These are phyloP conservation scores for Diutina scorzettiae DNA, from an alignment of 1,139 yeast species.

Conservation along the genomic window DNA sequence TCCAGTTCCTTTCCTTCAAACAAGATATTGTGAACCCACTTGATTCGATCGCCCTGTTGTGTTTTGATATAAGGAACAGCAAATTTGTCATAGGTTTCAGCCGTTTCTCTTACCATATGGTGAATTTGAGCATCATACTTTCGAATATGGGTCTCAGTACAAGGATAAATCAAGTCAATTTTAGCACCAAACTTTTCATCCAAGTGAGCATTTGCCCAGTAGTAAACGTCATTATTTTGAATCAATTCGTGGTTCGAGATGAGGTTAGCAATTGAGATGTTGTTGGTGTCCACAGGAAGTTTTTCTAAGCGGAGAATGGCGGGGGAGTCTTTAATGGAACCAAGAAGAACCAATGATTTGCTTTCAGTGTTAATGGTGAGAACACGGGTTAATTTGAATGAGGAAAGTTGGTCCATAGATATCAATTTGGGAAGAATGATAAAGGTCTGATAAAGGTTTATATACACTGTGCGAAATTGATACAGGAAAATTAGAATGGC, in stretches of 20 bases:
- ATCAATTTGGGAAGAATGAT: too few species aligned
- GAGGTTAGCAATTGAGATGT: conserved; percentile 12
- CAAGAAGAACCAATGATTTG: conserved; percentile 55
- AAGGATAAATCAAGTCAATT: conserved; percentile 75
- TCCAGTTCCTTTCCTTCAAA: conserved; percentile 80
- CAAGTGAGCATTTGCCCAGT: conserved; percentile 58
- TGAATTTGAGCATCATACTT: conserved; percentile 50
- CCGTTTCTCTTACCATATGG: conserved; percentile 69
- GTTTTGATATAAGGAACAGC: conserved; percentile 70
- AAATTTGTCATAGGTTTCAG: conserved; percentile 47
- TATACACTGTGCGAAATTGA: too few species aligned
- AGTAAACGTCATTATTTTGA: conserved; percentile 70
- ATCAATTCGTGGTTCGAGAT: conserved; percentile 31
- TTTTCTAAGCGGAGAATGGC: conserved; percentile 75
- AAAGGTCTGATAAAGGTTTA: too few species aligned
- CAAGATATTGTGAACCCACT: conserved; percentile 86
- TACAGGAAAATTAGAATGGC: too few species aligned
- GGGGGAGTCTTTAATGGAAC: conserved; percentile 40
- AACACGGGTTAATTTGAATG: conserved; percentile 29
- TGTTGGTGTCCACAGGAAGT: conserved; percentile 28
- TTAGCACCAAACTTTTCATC: conserved; percentile 49
- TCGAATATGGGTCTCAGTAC: conserved; percentile 71
- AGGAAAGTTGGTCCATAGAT: conserved; percentile 14
- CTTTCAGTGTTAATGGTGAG: conserved; percentile 50
- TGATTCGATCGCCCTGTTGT: conserved; percentile 65